Evolutionary conservation across 2,329 filamentous ascomycete genomes (phyloP).

Genomic region (Calycina herbarum): DNA sequence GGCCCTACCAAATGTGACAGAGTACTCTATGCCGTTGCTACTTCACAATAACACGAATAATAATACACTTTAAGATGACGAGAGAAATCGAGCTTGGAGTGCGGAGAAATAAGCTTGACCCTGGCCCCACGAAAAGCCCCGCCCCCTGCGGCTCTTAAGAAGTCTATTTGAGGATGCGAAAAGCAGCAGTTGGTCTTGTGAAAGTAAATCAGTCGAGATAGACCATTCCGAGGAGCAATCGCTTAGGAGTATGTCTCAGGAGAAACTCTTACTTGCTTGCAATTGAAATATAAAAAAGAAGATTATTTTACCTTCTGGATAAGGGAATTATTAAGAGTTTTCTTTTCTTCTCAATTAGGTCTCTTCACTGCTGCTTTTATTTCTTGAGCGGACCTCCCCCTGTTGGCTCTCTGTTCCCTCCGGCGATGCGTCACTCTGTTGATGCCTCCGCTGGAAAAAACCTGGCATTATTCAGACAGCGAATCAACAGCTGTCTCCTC

Average conservation of each 20-base stretch:
- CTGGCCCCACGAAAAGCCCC: not conserved
- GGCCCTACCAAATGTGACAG: too few relatives aligned
- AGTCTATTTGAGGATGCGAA: not conserved
- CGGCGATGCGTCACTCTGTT: not conserved
- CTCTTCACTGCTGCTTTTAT: not conserved
- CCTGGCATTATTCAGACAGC: not conserved
- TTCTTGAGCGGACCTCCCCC: not conserved
- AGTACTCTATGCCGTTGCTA: too few relatives aligned
- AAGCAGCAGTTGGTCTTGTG: not conserved
- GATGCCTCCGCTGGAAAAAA: not conserved
- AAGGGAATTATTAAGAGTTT: too few relatives aligned
- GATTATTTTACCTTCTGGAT: too few relatives aligned
- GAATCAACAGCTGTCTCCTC: not conserved
- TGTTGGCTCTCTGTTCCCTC: not conserved
- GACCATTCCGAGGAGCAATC: too few relatives aligned
- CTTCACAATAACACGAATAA: not conserved
- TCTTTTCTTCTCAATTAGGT: too few relatives aligned
- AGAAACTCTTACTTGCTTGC: too few relatives aligned
- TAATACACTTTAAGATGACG: not conserved
- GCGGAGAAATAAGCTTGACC: not conserved
- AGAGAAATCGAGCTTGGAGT: not conserved
- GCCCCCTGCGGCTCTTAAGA: conserved; percentile 1
- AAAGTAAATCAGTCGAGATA: not conserved
- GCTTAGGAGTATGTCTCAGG: too few relatives aligned
- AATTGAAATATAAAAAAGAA: too few relatives aligned